Conservation (phyloP, 495 filamentous ascomycete species). For the Penicillium macrosclerotiorum region DNA sequence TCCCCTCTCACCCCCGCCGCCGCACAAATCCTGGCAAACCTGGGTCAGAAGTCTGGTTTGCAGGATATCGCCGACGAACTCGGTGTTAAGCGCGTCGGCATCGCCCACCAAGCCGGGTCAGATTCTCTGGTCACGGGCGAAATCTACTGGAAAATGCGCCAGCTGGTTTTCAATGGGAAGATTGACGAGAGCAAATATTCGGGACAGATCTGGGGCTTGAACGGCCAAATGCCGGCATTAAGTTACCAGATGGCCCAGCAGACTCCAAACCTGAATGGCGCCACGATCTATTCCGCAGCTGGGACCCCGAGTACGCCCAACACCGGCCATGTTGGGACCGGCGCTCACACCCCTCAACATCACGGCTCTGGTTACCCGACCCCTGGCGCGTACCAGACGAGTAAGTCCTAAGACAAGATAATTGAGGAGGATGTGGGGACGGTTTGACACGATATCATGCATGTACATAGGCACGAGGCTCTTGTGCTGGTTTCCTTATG, state of each 20-base stretch:
- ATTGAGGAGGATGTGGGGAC: constrained; percentile 3
- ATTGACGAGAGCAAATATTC: constrained; percentile 72
- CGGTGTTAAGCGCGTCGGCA: constrained; percentile 79
- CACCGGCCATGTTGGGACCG: constrained; percentile 47
- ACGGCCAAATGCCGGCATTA: constrained; percentile 54
- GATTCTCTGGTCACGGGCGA: constrained; percentile 91
- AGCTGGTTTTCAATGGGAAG: constrained; percentile 78
- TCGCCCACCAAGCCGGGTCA: constrained; percentile 85
- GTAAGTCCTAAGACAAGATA: constrained; percentile 33
- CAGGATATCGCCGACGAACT: constrained; percentile 93
- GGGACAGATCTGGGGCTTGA: constrained; percentile 87
- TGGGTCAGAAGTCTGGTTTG: constrained; percentile 82
- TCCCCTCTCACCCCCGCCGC: constrained; percentile 59
- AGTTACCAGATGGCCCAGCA: constrained; percentile 45
- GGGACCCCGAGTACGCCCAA: constrained; percentile 74
- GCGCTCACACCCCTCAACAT: constrained; percentile 57
- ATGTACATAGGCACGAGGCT: constrained; percentile 31
- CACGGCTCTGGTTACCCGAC: constrained; percentile 56
- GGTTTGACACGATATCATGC: constrained; percentile 32
- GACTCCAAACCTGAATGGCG: constrained; percentile 57
- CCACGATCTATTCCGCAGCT: constrained; percentile 53
- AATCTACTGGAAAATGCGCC: constrained; percentile 85
- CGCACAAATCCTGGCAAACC: constrained; percentile 67
- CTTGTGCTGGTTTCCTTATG: constrained; percentile 24
- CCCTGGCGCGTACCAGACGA: constrained; percentile 54